Evolutionary conservation across 495 filamentous ascomycete species (phyloP).

Genomic region (Talaromyces liani): DNA sequence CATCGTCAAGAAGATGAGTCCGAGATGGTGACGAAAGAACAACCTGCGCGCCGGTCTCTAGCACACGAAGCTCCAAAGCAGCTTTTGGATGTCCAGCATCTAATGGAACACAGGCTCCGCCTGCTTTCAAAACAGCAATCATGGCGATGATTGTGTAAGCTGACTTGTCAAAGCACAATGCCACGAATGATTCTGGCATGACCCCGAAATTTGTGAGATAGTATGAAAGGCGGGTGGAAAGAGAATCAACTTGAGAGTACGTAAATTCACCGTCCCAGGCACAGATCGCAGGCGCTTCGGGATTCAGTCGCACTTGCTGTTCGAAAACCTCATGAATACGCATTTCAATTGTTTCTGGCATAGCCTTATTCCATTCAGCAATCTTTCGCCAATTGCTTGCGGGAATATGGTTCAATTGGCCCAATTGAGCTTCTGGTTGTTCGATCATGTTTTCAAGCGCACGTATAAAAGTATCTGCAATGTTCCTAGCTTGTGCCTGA

Average conservation of each 20-base stretch:
- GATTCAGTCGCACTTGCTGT: conserved; percentile 27
- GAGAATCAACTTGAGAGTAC: conserved; percentile 41
- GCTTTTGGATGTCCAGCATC: conserved; percentile 16
- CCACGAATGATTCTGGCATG: conserved; percentile 26
- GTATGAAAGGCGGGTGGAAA: conserved; percentile 37
- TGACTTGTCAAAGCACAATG: conserved; percentile 33
- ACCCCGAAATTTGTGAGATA: conserved; percentile 35
- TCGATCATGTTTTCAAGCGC: conserved; percentile 36
- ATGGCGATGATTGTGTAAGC: conserved; percentile 32
- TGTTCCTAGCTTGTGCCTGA: conserved; percentile 41
- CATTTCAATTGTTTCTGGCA: conserved; percentile 25
- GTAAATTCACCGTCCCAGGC: conserved; percentile 45
- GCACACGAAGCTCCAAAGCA: conserved; percentile 28
- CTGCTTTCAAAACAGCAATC: conserved; percentile 36
- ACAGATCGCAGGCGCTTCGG: conserved; percentile 31
- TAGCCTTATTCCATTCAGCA: conserved; percentile 35
- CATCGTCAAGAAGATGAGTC: conserved; percentile 26
- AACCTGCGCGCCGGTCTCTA: conserved; percentile 32
- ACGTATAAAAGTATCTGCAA: conserved; percentile 40
- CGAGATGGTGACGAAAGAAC: conserved; percentile 35
- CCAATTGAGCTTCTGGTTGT: conserved; percentile 22
- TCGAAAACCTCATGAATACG: conserved; percentile 38
- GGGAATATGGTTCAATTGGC: conserved; percentile 30
- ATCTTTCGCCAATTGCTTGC: conserved; percentile 31
- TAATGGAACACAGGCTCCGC: conserved; percentile 36